Percentiles rank a stretch among this genome's conserved stretches.
Conservation (phyloP, 495 filamentous ascomycete genomes). For the Neurospora intermedia region DNA sequence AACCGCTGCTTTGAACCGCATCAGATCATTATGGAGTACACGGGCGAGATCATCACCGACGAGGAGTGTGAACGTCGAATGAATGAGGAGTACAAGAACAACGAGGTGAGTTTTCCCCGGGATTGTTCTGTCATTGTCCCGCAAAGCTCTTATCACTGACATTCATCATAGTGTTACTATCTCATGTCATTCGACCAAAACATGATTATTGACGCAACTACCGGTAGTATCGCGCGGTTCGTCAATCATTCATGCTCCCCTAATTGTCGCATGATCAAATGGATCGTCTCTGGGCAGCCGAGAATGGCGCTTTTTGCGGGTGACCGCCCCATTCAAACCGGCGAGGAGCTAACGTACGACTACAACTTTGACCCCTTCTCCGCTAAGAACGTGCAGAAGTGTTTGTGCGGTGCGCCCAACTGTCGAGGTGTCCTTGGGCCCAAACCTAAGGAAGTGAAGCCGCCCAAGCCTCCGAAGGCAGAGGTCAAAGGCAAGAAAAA, state of each 20-base stretch:
- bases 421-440: constrained; percentile 74
- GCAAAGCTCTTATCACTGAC: constrained; percentile 17
- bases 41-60: constrained; percentile 92
- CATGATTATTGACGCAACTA: constrained; percentile 97
- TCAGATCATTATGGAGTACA: constrained; percentile 97
- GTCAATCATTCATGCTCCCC: constrained; percentile 96
- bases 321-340: constrained; percentile 77
- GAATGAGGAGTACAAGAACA: constrained; percentile 83
- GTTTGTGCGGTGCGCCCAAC: constrained; percentile 64
- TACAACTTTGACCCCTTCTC: constrained; percentile 96
- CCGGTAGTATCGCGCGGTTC: constrained; percentile 91
- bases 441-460: constrained; percentile 50
- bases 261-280: constrained; percentile 97
- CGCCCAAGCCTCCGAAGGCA: constrained; percentile 23
- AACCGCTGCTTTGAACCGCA: constrained; percentile 79
- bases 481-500: constrained; percentile 20
- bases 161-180: constrained; percentile 67
- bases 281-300: constrained; percentile 89
- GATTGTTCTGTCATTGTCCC: background rate
- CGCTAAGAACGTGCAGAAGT: constrained; percentile 72
- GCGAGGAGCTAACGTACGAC: constrained; percentile 96
- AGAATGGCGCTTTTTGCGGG: constrained; percentile 97
- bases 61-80: constrained; percentile 87
- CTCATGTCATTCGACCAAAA: constrained; percentile 97
- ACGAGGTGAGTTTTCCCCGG: constrained; percentile 52